phyloP scores from a whole-genome alignment of 345 rosid species.

The Melaleuca alternifolia region DNA sequence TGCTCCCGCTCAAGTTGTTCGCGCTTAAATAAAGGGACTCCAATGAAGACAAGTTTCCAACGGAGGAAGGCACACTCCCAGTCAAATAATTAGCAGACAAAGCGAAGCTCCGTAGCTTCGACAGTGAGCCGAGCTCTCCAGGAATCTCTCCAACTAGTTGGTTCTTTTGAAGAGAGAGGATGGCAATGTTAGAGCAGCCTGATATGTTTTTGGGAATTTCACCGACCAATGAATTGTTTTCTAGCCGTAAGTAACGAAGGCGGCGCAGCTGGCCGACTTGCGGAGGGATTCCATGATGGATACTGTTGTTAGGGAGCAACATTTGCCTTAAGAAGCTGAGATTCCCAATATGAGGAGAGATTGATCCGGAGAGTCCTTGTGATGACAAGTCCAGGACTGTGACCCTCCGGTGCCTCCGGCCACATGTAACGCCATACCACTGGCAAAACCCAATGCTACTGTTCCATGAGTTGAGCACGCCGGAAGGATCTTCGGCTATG shows the following conservation, averaged over 20 bases:
- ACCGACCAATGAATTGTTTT: neutral
- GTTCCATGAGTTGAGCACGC: neutral
- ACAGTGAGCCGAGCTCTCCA: neutral
- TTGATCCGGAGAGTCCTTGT: neutral
- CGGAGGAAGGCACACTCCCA: neutral
- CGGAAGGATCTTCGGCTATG: neutral
- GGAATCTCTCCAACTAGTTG: neutral
- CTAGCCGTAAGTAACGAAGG: neutral
- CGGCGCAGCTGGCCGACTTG: neutral
- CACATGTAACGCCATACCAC: neutral
- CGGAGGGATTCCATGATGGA: neutral
- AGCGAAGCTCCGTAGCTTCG: fast-evolving
- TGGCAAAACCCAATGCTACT: neutral
- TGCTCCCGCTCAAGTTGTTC: neutral
- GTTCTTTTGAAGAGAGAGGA: neutral
- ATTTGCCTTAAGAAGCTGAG: neutral
- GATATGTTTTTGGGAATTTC: neutral
- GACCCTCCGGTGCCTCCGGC: neutral
- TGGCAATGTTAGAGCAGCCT: neutral
- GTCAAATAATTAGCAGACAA: neutral
- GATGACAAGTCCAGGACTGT: neutral
- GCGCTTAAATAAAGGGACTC: fast-evolving
- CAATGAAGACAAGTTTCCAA: neutral
- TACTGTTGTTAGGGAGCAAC: neutral
- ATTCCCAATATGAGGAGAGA: neutral